phyloP scores from a whole-genome alignment of 2,329 filamentous ascomycete genomes.

The Cordyceps cateniannulata region DNA sequence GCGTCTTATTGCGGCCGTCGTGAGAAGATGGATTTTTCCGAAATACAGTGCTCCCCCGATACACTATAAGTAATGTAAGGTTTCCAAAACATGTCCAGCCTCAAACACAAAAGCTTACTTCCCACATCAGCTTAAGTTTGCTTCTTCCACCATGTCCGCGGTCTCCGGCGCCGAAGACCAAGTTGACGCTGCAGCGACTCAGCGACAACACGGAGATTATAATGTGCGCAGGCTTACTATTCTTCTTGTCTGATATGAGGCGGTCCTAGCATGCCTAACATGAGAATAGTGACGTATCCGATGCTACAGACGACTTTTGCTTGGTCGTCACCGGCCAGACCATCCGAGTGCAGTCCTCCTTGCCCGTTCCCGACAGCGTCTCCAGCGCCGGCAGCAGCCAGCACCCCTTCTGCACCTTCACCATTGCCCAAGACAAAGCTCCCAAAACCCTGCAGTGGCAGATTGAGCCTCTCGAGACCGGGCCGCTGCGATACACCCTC shows the following conservation, averaged over 20 bases:
- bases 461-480: background rate
- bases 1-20: no score
- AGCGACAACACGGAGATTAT: background rate
- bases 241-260: no score
- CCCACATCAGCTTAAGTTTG: no score
- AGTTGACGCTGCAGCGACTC: background rate
- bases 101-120: no score
- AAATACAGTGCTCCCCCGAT: no score
- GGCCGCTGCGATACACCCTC: background rate
- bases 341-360: background rate
- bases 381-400: background rate
- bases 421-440: background rate
- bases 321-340: background rate
- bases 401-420: background rate
- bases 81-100: no score
- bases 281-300: background rate
- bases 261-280: no score
- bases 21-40: no score
- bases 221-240: background rate
- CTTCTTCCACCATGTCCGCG: no score
- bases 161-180: no score
- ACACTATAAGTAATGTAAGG: no score
- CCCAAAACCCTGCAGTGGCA: background rate
- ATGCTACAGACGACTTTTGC: background rate
- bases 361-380: background rate